phyloP scores from a whole-genome alignment of 257 asterid species.

The Rubia yunnanensis region DNA sequence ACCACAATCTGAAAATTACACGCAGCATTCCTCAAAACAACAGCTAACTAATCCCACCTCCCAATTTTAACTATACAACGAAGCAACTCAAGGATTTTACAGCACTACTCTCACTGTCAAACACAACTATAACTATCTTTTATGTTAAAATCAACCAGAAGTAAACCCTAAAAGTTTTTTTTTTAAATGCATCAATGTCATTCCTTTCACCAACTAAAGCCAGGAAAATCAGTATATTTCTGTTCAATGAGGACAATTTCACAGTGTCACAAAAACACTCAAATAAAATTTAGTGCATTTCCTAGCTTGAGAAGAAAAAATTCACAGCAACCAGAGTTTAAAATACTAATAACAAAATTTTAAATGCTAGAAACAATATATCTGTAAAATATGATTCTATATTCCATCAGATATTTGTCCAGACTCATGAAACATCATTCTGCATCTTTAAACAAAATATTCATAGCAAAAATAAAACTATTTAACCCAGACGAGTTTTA shows the following conservation, averaged over 20 bases:
- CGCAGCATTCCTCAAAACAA: slow-evolving; percentile 2
- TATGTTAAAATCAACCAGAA: background rate
- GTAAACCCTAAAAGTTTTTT: background rate
- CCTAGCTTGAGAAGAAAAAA: no score
- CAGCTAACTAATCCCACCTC: background rate
- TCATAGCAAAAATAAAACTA: background rate
- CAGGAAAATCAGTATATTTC: background rate
- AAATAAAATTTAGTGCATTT: background rate
- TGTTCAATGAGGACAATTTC: background rate
- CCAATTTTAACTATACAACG: background rate
- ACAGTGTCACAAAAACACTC: background rate
- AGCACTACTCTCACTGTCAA: background rate
- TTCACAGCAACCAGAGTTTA: background rate
- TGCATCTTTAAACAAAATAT: background rate
- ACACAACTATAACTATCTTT: background rate
- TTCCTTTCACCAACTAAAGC: background rate
- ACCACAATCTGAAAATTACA: slow-evolving; percentile 77
- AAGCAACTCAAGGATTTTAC: background rate
- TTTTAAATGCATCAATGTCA: no score
- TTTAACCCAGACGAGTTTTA: no score
- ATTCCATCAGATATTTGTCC: no score
- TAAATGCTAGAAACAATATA: no score
- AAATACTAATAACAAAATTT: no score
- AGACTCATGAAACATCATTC: no score
- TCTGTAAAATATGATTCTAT: no score